Percentiles rank a stretch among this genome's conserved stretches.
Conservation (phyloP, 495 filamentous ascomycete genomes). For the Penicillium goetzii region DNA sequence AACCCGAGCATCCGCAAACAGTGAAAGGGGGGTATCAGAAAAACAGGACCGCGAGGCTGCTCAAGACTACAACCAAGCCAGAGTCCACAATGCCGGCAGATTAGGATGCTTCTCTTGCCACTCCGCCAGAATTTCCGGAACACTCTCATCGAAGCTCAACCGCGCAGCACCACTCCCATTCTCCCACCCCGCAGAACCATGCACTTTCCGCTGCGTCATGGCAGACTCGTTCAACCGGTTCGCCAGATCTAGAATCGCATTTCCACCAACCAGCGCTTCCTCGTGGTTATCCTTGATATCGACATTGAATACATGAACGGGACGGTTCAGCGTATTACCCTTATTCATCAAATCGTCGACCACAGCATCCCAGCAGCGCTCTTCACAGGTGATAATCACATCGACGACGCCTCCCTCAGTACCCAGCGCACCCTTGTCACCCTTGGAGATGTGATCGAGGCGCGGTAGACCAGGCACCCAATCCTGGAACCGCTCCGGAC, state of each 20-base stretch:
- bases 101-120: slow-evolving; percentile 97
- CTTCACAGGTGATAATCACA: slow-evolving; percentile 95
- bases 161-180: slow-evolving; percentile 67
- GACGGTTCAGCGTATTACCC: slow-evolving; percentile 80
- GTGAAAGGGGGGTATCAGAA: slow-evolving; percentile 15
- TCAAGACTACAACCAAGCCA: slow-evolving; percentile 82
- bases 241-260: slow-evolving; percentile 90
- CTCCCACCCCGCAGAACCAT: slow-evolving; percentile 67
- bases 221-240: slow-evolving; percentile 85
- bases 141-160: slow-evolving; percentile 84
- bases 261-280: slow-evolving; percentile 88
- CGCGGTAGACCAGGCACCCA: slow-evolving; percentile 89
- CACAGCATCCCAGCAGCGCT: slow-evolving; percentile 98
- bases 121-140: slow-evolving; percentile 88
- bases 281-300: slow-evolving; percentile 99
- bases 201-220: slow-evolving; percentile 68
- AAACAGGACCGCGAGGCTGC: slow-evolving; percentile 2
- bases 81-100: slow-evolving; percentile 88
- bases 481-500: slow-evolving; percentile 97
- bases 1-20: neutral
- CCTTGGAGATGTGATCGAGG: slow-evolving; percentile 57
- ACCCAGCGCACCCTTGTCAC: slow-evolving; percentile 73
- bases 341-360: slow-evolving; percentile 89
- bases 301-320: slow-evolving; percentile 96
- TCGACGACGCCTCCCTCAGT: slow-evolving; percentile 91